Conservation (phyloP, 2,329 filamentous ascomycete genomes). For the Talaromyces rugulosus region DNA sequence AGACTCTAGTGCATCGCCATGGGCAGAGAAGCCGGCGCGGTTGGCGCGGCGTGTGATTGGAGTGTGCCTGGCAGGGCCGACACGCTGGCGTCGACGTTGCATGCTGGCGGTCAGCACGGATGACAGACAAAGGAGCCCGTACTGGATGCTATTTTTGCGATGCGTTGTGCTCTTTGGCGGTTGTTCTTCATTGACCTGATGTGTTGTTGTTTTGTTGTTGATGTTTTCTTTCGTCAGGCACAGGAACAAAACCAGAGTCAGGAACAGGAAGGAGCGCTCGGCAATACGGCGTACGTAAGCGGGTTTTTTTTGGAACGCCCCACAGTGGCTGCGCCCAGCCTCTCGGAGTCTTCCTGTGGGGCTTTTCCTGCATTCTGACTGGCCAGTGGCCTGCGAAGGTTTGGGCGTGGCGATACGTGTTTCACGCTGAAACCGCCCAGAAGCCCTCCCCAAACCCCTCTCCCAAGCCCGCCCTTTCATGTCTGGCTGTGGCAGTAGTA, state of each 20-base stretch:
- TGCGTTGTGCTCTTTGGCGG: background rate
- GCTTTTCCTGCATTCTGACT: background rate
- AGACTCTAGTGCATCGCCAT: background rate
- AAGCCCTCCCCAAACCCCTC: background rate
- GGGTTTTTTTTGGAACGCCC: background rate
- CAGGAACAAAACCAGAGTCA: background rate
- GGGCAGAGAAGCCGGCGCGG: background rate
- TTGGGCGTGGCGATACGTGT: background rate
- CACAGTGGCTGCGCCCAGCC: background rate
- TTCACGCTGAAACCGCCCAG: background rate
- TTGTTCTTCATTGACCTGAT: background rate
- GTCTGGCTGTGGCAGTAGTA: background rate
- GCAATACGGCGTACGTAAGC: background rate
- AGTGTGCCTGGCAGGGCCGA: conserved; percentile 5
- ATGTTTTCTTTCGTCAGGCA: background rate
- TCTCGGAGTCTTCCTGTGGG: background rate
- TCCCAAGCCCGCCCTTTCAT: background rate
- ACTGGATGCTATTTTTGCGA: background rate
- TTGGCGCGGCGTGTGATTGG: conserved; percentile 2
- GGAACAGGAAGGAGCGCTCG: background rate
- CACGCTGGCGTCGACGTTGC: conserved; percentile 5
- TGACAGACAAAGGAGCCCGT: background rate
- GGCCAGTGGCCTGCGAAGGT: background rate
- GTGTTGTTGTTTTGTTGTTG: background rate
- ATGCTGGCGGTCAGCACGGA: background rate